Evolutionary conservation across 179 eudicot genomes (phyloP).

Genomic region (Gypsophila paniculata): DNA sequence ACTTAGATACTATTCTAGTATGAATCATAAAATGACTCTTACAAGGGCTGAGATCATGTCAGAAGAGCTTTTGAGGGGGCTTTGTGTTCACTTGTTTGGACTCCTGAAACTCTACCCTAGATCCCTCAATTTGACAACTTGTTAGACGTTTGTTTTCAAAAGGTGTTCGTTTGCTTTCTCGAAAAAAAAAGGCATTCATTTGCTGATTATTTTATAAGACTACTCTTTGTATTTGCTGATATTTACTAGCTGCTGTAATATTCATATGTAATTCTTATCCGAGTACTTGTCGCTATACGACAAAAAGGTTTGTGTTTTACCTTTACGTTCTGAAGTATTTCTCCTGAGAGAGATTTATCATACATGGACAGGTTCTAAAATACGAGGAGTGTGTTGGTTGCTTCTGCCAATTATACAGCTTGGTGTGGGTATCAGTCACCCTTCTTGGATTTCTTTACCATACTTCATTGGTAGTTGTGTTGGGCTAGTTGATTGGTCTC

Average conservation of each 20-base stretch:
- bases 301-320: conserved; percentile 1
- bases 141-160: not conserved
- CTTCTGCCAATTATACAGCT: conserved; percentile 73
- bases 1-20: not conserved
- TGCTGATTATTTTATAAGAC: not conserved
- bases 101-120: not conserved
- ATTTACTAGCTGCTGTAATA: not conserved
- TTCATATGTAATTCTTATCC: not conserved
- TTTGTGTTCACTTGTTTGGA: not conserved
- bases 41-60: not conserved
- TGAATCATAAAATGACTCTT: not conserved
- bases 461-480: conserved; percentile 84
- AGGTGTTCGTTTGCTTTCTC: not conserved
- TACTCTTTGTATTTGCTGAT: not conserved
- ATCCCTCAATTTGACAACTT: not conserved
- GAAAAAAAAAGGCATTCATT: not conserved
- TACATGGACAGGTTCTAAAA: conserved; percentile 53
- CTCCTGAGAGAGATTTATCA: conserved; percentile 1
- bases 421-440: conserved; percentile 66
- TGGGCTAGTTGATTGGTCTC: conserved; percentile 85
- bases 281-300: not conserved
- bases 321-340: not conserved
- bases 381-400: conserved; percentile 58
- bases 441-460: conserved; percentile 85
- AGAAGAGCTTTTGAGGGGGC: not conserved